phyloP scores from a whole-genome alignment of 106 monocot genomes.

The Dendrobium chrysotoxum region DNA sequence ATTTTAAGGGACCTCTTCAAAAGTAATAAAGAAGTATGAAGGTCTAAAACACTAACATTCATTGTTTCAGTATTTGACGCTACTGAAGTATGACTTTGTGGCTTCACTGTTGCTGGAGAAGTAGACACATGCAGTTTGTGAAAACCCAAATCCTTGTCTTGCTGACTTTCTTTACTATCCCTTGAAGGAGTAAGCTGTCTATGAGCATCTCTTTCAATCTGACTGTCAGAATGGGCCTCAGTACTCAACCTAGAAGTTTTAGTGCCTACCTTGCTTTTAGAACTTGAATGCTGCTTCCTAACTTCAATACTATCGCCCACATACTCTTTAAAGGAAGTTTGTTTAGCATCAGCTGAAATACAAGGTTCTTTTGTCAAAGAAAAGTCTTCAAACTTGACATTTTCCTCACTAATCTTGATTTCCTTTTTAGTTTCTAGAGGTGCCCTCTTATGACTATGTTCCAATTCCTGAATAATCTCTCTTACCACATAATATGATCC shows the following conservation, averaged over 20 bases:
- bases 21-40: not conserved
- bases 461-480: constrained; percentile 54
- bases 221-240: not conserved
- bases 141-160: constrained; percentile 10
- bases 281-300: not conserved
- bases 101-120: not conserved
- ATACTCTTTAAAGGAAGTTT: constrained; percentile 4
- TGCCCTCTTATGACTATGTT: constrained; percentile 26
- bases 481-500: constrained; percentile 39
- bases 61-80: not conserved
- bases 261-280: not conserved
- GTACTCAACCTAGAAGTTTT: not conserved
- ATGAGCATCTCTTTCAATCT: not conserved
- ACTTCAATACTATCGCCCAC: not conserved
- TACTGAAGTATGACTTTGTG: not conserved
- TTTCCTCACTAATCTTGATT: not conserved
- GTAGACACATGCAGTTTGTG: not conserved
- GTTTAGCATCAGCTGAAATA: constrained; percentile 6
- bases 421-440: constrained; percentile 13
- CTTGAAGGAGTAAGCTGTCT: not conserved
- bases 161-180: not conserved
- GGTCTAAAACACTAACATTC: constrained; percentile 1
- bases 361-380: not conserved
- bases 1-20: not conserved
- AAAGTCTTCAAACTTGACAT: not conserved